Evolutionary conservation across 495 filamentous ascomycete genomes (phyloP).

Genomic region (Hyaloscypha variabilis): DNA sequence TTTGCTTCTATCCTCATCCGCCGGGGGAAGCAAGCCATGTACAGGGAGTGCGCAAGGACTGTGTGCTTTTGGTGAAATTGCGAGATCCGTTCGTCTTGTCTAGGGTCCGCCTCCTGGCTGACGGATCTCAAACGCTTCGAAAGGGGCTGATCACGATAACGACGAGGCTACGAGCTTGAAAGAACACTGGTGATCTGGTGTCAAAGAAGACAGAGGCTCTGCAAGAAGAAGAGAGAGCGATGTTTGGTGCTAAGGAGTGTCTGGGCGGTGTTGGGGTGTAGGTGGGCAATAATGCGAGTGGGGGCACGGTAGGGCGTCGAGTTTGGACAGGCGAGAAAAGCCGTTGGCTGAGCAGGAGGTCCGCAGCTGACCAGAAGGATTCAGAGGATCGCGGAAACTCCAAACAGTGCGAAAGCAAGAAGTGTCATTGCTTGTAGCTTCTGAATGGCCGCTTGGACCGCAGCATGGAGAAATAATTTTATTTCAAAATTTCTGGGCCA

Average conservation of each 20-base stretch:
- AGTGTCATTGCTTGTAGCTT: not conserved
- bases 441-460: slow-evolving; percentile 9
- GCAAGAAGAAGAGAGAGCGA: not conserved
- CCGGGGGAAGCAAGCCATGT: not conserved
- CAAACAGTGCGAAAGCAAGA: not conserved
- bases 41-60: slow-evolving; percentile 3
- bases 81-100: not conserved
- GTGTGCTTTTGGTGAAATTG: slow-evolving; percentile 5
- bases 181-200: slow-evolving; percentile 14
- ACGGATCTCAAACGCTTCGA: slow-evolving; percentile 17
- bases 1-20: not conserved
- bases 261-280: not conserved
- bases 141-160: slow-evolving; percentile 4
- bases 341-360: not conserved
- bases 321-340: not conserved
- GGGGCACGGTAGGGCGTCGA: not conserved
- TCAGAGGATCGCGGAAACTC: not conserved
- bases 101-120: slow-evolving; percentile 6
- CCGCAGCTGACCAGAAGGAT: not conserved
- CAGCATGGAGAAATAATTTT: slow-evolving; percentile 14
- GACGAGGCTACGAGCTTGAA: slow-evolving; percentile 1
- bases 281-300: not conserved
- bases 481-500: not conserved
- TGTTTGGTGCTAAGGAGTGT: not conserved
- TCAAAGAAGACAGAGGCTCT: not conserved